These are phyloP conservation scores for Ustilago cynodontis DNA, from an alignment of 1,284 basidiomycete genomes.

Conservation along the genomic window DNA sequence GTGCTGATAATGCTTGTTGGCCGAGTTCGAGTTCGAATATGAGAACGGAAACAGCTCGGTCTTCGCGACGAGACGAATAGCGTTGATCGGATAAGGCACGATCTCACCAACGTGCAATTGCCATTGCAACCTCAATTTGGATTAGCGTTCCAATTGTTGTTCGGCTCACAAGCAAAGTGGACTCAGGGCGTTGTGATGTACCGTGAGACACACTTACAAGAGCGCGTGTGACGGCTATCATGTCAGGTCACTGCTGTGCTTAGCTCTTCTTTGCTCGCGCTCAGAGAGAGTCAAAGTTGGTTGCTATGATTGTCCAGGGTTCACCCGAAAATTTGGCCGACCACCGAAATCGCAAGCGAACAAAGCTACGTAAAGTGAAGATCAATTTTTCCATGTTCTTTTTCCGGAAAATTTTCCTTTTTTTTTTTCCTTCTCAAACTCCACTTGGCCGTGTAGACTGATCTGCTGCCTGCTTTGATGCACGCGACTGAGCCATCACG, in stretches of 20 bases:
- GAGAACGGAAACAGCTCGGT: neutral
- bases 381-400: neutral
- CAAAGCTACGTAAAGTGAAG: conserved; percentile 1
- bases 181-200: neutral
- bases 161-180: conserved; percentile 1
- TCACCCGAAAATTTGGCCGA: conserved; percentile 35
- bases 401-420: conserved; percentile 2
- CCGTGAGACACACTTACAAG: neutral
- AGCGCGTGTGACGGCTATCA: neutral
- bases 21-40: neutral
- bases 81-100: conserved; percentile 10
- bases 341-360: conserved; percentile 9
- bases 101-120: neutral
- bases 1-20: neutral
- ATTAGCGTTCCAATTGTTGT: neutral
- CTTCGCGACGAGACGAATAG: neutral
- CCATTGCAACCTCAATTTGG: neutral
- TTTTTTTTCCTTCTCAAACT: neutral
- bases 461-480: neutral
- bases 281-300: neutral
- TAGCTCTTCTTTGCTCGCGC: neutral
- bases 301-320: conserved; percentile 13
- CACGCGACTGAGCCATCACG: conserved; percentile 5
- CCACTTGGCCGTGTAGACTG: conserved; percentile 1
- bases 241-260: neutral